These are phyloP conservation scores for Microdochium bolleyi DNA, from an alignment of 2,329 filamentous ascomycete genomes.

Conservation along the genomic window DNA sequence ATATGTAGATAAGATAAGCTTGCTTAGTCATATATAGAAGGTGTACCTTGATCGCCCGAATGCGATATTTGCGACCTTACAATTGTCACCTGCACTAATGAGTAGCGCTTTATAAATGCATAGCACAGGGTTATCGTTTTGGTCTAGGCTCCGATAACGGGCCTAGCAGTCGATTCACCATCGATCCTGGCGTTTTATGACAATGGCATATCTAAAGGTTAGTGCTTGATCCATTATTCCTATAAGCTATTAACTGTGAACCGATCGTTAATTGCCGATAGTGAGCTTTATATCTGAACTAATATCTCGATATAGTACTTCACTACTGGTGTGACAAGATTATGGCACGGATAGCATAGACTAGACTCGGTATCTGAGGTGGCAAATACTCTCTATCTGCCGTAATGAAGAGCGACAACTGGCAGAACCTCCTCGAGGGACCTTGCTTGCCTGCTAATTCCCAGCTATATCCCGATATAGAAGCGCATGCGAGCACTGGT, in stretches of 20 bases:
- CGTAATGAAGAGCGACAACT: not conserved
- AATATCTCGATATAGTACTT: not conserved
- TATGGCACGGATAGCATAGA: not conserved
- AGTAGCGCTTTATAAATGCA: too few relatives aligned
- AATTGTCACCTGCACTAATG: too few relatives aligned
- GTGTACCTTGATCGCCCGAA: too few relatives aligned
- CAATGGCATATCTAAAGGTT: not conserved
- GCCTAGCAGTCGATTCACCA: too few relatives aligned
- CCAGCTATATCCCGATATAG: not conserved
- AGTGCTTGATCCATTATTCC: not conserved
- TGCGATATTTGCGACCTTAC: too few relatives aligned
- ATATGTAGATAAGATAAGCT: not conserved
- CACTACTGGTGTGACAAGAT: not conserved
- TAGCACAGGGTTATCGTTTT: too few relatives aligned
- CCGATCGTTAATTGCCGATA: not conserved
- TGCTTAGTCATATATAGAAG: not conserved
- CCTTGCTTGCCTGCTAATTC: not conserved
- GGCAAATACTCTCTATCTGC: not conserved
- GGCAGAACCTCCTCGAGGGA: not conserved
- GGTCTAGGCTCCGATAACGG: too few relatives aligned
- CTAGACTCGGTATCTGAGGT: not conserved
- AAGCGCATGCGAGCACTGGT: not conserved
- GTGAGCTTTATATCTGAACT: not conserved
- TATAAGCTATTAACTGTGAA: not conserved
- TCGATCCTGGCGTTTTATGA: too few relatives aligned